A percentile compares a stretch with the other conserved stretches of the same genome.
phyloP scores from a whole-genome alignment of 441 rosid genomes.

The Geranium incanum region DNA sequence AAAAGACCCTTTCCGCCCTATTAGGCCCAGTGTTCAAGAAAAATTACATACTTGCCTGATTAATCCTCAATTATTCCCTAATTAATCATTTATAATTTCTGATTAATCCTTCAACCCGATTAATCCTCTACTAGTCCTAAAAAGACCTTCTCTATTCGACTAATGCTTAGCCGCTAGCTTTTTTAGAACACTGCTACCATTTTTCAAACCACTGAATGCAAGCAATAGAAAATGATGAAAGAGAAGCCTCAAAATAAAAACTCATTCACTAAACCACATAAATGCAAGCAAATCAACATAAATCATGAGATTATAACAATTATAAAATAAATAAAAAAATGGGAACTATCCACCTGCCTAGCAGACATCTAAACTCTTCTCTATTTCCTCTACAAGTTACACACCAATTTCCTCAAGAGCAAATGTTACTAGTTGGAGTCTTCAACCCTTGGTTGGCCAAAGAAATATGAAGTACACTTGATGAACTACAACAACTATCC shows the following conservation, averaged over 20 bases:
- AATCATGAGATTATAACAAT: neutral
- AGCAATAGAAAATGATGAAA: neutral
- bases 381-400: constrained; percentile 7
- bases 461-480: constrained; percentile 20
- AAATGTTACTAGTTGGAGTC: constrained; percentile 5
- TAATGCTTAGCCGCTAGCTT: no score
- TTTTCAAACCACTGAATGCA: no score
- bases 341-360: neutral
- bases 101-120: no score
- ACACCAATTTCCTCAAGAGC: constrained; percentile 9
- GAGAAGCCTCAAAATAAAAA: neutral
- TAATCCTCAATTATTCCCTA: no score
- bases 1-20: no score
- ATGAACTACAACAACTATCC: constrained; percentile 33
- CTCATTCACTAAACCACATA: neutral
- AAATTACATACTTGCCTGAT: no score
- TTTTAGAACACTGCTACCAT: no score
- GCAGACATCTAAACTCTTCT: constrained; percentile 11
- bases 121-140: no score
- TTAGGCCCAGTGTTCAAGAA: no score
- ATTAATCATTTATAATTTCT: no score
- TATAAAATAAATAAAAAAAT: neutral
- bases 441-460: neutral
- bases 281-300: neutral
- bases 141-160: no score